Conservation (phyloP, 352 stramenopile genomes). For the Phytophthora europaea region DNA sequence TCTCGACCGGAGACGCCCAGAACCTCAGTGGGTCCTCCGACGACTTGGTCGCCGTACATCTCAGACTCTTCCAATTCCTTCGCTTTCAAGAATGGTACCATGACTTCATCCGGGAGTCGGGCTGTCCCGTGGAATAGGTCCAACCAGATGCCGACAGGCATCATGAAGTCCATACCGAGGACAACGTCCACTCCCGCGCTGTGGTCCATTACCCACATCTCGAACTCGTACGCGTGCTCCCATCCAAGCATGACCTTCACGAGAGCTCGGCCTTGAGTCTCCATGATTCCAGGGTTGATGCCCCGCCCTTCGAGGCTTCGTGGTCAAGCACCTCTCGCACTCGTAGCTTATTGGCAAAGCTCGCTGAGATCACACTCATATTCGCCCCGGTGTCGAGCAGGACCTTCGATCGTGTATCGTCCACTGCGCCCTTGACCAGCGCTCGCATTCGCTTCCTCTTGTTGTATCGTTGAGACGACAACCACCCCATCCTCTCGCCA, state of each 20-base stretch:
- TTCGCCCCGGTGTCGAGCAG: too few relatives aligned
- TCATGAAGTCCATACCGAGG: constrained; percentile 11
- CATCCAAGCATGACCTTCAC: constrained; percentile 10
- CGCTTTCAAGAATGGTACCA: constrained; percentile 7
- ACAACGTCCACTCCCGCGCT: constrained; percentile 5
- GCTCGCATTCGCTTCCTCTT: too few relatives aligned
- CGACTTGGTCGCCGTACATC: too few relatives aligned
- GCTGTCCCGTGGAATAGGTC: constrained; percentile 3
- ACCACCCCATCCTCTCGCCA: too few relatives aligned
- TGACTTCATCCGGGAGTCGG: constrained; percentile 1
- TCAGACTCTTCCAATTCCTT: too few relatives aligned
- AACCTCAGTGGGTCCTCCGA: too few relatives aligned
- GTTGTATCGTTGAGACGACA: too few relatives aligned
- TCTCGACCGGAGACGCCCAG: too few relatives aligned
- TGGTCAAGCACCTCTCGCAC: background rate
- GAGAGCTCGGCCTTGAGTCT: background rate
- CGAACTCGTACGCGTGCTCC: constrained; percentile 8
- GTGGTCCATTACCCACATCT: constrained; percentile 13
- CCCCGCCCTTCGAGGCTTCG: background rate
- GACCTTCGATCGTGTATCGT: too few relatives aligned
- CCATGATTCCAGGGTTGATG: background rate
- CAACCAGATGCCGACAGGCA: constrained; percentile 6
- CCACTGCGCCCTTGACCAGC: too few relatives aligned
- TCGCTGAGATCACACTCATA: too few relatives aligned
- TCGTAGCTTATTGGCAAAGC: too few relatives aligned